Evolutionary conservation across 805 yeast species (phyloP).

Genomic region (Nakazawaea holstii): DNA sequence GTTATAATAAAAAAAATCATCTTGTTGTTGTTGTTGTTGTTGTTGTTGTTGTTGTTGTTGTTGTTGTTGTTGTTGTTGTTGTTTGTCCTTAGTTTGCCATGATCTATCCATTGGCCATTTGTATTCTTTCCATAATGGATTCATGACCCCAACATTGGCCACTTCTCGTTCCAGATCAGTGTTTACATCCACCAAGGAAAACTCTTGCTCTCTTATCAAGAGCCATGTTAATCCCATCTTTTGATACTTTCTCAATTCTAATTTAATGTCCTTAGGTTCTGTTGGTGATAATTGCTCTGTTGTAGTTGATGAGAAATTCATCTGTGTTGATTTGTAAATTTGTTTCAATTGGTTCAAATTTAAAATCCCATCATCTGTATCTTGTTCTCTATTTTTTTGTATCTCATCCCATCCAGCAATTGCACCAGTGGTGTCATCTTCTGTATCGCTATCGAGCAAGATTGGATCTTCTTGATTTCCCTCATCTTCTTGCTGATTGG

Average conservation of each 20-base stretch:
- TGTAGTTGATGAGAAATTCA: slow-evolving; percentile 28
- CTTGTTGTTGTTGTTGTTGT: slow-evolving; percentile 2
- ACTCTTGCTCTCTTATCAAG: slow-evolving; percentile 71
- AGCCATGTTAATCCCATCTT: slow-evolving; percentile 85
- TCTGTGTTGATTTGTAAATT: slow-evolving; percentile 67
- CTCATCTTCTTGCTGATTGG: background rate
- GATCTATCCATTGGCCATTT: slow-evolving; percentile 62
- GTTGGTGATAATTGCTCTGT: slow-evolving; percentile 58
- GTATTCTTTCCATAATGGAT: slow-evolving; percentile 82
- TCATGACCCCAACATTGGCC: slow-evolving; percentile 50
- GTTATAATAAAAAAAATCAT: slow-evolving; percentile 61
- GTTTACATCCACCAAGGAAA: slow-evolving; percentile 33
- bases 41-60: slow-evolving; percentile 3
- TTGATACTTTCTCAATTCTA: slow-evolving; percentile 72
- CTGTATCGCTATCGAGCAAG: slow-evolving; percentile 12
- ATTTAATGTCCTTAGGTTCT: slow-evolving; percentile 51
- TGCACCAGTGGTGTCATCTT: slow-evolving; percentile 9
- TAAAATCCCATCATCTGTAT: slow-evolving; percentile 30
- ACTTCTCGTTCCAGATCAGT: slow-evolving; percentile 23
- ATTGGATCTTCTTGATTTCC: slow-evolving; percentile 12
- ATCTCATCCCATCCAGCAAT: slow-evolving; percentile 2
- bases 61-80: background rate
- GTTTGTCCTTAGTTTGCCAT: slow-evolving; percentile 18
- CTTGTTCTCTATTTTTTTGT: background rate
- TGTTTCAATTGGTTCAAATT: slow-evolving; percentile 69